Evolutionary conservation across 2,329 filamentous ascomycete species (phyloP).

Genomic region (Aurifilum marmelostoma): DNA sequence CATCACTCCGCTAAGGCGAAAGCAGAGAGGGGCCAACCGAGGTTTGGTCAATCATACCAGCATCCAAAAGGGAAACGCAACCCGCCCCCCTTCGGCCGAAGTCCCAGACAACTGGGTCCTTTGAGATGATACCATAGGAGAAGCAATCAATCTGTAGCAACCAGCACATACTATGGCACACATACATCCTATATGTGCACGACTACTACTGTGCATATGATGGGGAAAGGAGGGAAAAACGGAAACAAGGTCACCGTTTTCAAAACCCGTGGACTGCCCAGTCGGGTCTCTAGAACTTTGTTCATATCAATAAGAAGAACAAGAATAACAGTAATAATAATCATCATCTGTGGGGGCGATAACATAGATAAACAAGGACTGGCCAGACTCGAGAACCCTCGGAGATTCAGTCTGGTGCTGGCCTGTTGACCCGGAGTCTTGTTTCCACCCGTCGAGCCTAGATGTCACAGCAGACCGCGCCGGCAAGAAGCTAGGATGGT

Average conservation of each 20-base stretch:
- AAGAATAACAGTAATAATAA: no score
- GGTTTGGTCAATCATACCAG: neutral
- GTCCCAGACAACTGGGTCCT: conserved; percentile 4
- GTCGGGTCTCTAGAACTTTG: no score
- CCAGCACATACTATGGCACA: neutral
- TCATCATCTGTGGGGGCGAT: no score
- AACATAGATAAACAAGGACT: neutral
- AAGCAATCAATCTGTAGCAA: conserved; percentile 1
- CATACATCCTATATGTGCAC: no score
- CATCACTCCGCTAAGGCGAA: neutral
- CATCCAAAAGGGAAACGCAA: neutral
- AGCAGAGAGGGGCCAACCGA: neutral
- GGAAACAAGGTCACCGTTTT: no score
- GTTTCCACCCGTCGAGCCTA: neutral
- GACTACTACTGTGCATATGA: no score
- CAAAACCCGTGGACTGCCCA: no score
- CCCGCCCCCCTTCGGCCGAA: neutral
- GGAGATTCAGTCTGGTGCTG: neutral
- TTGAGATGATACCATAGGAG: neutral
- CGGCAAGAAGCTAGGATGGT: neutral
- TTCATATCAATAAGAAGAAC: no score
- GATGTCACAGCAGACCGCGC: neutral
- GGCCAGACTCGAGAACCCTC: neutral
- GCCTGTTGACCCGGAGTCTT: neutral
- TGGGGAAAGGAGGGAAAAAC: no score